Evolutionary conservation across 495 filamentous ascomycete species (phyloP).

Genomic region (Aspergillus sparsus): DNA sequence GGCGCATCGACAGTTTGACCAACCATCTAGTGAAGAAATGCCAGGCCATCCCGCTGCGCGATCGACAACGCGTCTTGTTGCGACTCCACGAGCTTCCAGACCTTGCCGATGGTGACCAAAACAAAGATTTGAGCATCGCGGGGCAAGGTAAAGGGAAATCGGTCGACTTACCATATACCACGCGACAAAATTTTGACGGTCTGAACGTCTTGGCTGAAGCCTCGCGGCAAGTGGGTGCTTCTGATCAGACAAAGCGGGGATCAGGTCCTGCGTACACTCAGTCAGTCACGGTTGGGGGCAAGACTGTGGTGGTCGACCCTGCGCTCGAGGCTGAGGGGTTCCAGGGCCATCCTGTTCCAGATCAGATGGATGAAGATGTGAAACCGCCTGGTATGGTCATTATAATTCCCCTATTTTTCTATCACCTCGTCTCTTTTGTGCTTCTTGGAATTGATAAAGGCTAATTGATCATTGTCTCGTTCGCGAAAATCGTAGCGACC

Average conservation of each 20-base stretch:
- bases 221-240: conserved; percentile 65
- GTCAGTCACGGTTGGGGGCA: conserved; percentile 49
- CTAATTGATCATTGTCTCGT: conserved; percentile 23
- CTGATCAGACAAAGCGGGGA: conserved; percentile 46
- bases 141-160: conserved; percentile 44
- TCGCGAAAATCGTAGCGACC: conserved; percentile 24
- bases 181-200: conserved; percentile 66
- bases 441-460: conserved; percentile 5
- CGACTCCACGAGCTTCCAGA: conserved; percentile 55
- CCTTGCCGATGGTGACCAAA: conserved; percentile 38
- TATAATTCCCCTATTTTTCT: conserved; percentile 12
- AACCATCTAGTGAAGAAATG: conserved; percentile 81
- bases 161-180: conserved; percentile 42
- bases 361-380: conserved; percentile 34
- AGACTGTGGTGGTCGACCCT: conserved; percentile 51
- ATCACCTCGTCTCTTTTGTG: neutral
- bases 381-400: conserved; percentile 29
- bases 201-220: conserved; percentile 82
- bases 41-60: conserved; percentile 65
- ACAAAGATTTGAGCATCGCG: conserved; percentile 37
- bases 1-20: conserved; percentile 75
- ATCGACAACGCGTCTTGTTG: conserved; percentile 65
- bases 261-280: conserved; percentile 42
- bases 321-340: conserved; percentile 50
- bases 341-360: conserved; percentile 36